These are phyloP conservation scores for Mortierella sp. DNA, from an alignment of 371 early-diverging fungal species.

Conservation along the genomic window DNA sequence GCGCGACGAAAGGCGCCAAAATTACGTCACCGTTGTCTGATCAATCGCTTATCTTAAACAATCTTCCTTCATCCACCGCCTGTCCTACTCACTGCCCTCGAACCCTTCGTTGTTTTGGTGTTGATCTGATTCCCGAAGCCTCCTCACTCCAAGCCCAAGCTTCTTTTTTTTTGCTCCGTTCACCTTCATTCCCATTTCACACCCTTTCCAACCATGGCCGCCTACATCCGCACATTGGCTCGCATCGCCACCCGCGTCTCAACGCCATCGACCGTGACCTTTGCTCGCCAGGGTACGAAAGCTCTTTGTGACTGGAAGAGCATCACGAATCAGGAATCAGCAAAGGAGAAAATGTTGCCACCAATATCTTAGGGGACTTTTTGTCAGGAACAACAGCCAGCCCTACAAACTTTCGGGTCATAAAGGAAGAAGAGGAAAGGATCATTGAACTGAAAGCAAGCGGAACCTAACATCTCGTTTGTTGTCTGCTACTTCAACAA, in stretches of 20 bases:
- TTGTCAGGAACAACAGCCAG: background rate
- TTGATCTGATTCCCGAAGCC: constrained; percentile 31
- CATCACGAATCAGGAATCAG: background rate
- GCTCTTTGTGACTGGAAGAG: background rate
- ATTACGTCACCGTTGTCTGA: background rate
- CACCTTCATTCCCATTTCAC: background rate
- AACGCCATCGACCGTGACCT: constrained; percentile 18
- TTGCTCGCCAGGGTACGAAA: constrained; percentile 47
- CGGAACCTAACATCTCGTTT: background rate
- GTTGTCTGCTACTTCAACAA: background rate
- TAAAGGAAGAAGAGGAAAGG: no score
- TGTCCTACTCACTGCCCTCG: no score
- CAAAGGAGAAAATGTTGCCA: background rate
- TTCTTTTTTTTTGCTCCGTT: background rate
- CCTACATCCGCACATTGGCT: constrained; percentile 46
- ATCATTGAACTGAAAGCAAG: background rate
- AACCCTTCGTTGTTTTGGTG: constrained; percentile 14
- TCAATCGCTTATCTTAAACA: constrained; percentile 4
- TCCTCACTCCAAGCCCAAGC: background rate
- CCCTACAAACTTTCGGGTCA: background rate
- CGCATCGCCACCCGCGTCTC: constrained; percentile 45
- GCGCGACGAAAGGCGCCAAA: background rate
- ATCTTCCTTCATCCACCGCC: background rate
- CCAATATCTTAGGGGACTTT: background rate
- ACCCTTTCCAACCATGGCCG: constrained; percentile 33